Evolutionary conservation across 805 yeast species (phyloP).

Genomic region (Kodamaea kaohsiungensis): DNA sequence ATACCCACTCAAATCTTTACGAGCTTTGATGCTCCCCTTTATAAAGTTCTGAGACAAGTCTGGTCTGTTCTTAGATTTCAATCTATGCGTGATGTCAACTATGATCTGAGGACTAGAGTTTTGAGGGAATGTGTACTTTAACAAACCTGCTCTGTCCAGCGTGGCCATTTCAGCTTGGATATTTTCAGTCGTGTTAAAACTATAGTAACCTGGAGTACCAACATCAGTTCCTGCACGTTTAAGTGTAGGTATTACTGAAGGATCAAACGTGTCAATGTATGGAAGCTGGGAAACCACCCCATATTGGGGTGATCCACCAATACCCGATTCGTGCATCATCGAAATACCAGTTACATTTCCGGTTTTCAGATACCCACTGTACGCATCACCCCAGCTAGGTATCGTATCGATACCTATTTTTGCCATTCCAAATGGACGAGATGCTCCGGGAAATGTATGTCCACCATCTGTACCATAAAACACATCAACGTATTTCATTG

Average conservation of each 20-base stretch:
- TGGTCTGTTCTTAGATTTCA: slow-evolving; percentile 26
- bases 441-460: slow-evolving; percentile 36
- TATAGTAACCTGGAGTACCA: slow-evolving; percentile 27
- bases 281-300: slow-evolving; percentile 36
- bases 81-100: slow-evolving; percentile 30
- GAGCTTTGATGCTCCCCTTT: slow-evolving; percentile 23
- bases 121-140: slow-evolving; percentile 22
- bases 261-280: slow-evolving; percentile 18
- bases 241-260: slow-evolving; percentile 12
- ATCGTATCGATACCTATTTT: slow-evolving; percentile 36
- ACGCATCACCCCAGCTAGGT: slow-evolving; percentile 23
- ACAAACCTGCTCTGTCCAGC: slow-evolving; percentile 26
- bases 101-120: slow-evolving; percentile 17
- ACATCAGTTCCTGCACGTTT: slow-evolving; percentile 18
- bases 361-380: slow-evolving; percentile 33
- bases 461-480: slow-evolving; percentile 39
- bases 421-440: slow-evolving; percentile 39
- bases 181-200: slow-evolving; percentile 19
- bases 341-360: slow-evolving; percentile 34
- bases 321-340: slow-evolving; percentile 41
- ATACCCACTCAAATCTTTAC: slow-evolving; percentile 18
- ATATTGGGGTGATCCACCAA: slow-evolving; percentile 41
- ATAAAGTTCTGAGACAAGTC: slow-evolving; percentile 34
- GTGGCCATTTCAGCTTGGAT: slow-evolving; percentile 29
- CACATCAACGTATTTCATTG: slow-evolving; percentile 25